Evolutionary conservation across 306 rosid genomes (phyloP).

Genomic region (Castanea sativa): DNA sequence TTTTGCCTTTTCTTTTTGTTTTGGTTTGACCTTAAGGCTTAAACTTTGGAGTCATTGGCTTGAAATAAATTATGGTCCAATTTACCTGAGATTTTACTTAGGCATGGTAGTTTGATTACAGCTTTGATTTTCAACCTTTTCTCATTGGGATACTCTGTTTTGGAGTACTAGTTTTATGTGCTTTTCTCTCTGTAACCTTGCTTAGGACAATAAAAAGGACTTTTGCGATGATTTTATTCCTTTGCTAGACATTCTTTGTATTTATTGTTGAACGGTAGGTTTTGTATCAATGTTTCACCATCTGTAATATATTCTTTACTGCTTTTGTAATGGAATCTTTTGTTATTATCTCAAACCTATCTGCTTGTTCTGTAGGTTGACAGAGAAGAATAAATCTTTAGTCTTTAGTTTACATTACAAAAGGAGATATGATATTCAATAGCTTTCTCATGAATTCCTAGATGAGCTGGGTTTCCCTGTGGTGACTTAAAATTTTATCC

Average conservation of each 20-base stretch:
- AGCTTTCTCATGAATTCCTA: conserved; percentile 9
- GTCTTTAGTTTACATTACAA: background rate
- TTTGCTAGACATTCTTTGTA: background rate
- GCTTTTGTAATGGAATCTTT: background rate
- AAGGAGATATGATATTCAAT: conserved; percentile 5
- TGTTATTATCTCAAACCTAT: background rate
- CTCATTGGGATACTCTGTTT: conserved; percentile 13
- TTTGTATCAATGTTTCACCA: background rate
- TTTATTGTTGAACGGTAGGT: background rate
- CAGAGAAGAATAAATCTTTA: background rate
- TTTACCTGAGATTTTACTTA: background rate
- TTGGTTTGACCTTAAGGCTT: background rate
- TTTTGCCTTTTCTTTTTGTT: background rate
- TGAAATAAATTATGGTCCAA: background rate
- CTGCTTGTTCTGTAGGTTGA: background rate
- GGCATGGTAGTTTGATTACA: conserved; percentile 7
- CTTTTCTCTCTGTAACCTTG: conserved; percentile 1
- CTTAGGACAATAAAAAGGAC: conserved; percentile 4
- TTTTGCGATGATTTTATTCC: background rate
- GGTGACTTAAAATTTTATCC: background rate
- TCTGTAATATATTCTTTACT: background rate
- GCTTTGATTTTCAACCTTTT: conserved; percentile 25
- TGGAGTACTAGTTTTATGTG: conserved; percentile 8
- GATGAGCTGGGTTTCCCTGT: conserved; percentile 14
- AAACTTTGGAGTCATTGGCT: background rate